Evolutionary conservation across 140 eudicot species (phyloP).

Genomic region (Bidens hawaiensis): DNA sequence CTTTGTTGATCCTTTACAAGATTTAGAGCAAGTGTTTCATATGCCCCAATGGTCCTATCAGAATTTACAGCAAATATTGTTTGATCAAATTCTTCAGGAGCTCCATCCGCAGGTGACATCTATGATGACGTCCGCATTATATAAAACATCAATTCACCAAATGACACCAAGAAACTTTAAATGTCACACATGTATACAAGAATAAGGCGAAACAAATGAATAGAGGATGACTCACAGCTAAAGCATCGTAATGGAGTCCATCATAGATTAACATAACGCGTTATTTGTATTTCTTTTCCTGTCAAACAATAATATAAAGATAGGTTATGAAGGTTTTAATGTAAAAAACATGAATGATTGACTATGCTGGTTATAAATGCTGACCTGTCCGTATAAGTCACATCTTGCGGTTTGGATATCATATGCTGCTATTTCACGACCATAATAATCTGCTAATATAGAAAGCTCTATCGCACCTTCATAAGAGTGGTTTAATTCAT

Average conservation of each 20-base stretch:
- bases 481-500: not conserved
- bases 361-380: not conserved
- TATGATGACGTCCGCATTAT: slow-evolving; percentile 22
- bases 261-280: slow-evolving; percentile 93
- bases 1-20: slow-evolving; percentile 85
- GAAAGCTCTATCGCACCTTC: slow-evolving; percentile 96
- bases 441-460: slow-evolving; percentile 82
- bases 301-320: slow-evolving; percentile 21
- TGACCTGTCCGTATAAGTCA: slow-evolving; percentile 93
- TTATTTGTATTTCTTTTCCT: slow-evolving; percentile 67
- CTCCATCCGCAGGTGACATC: slow-evolving; percentile 88
- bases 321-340: not conserved
- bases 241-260: slow-evolving; percentile 95
- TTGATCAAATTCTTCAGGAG: slow-evolving; percentile 97
- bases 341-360: not conserved
- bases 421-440: slow-evolving; percentile 95
- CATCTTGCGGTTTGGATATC: slow-evolving; percentile 95
- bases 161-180: not conserved
- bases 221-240: slow-evolving; percentile 60
- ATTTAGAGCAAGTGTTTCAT: slow-evolving; percentile 68
- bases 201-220: not conserved
- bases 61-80: slow-evolving; percentile 59
- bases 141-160: not conserved
- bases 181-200: not conserved
- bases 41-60: slow-evolving; percentile 60